A percentile compares a stretch with the other conserved stretches of the same genome.
Conservation (phyloP, 306 rosid species). For the Parietaria judaica region DNA sequence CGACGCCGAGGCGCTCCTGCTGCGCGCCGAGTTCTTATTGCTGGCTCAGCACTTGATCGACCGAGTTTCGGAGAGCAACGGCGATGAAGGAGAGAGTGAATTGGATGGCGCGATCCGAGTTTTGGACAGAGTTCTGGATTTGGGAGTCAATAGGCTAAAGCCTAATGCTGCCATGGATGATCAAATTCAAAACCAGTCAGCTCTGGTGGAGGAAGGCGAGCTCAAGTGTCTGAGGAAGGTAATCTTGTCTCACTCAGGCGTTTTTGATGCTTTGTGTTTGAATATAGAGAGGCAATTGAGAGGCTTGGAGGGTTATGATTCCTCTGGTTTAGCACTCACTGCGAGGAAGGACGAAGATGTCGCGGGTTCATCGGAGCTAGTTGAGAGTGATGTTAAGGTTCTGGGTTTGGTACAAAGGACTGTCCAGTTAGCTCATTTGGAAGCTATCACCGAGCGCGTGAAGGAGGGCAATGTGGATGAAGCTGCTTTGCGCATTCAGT, state of each 20-base stretch:
- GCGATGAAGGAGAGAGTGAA: conserved; percentile 29
- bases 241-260: conserved; percentile 47
- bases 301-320: conserved; percentile 41
- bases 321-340: conserved; percentile 40
- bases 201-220: conserved; percentile 46
- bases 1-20: conserved; percentile 58
- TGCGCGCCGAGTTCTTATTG: conserved; percentile 71
- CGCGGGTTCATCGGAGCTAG: conserved; percentile 7
- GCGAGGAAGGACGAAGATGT: conserved; percentile 28
- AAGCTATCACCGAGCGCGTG: conserved; percentile 50
- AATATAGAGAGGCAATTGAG: conserved; percentile 58
- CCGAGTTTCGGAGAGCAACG: conserved; percentile 33
- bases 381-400: conserved; percentile 49
- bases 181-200: conserved; percentile 17
- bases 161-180: conserved; percentile 18
- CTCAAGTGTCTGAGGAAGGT: conserved; percentile 47
- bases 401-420: conserved; percentile 50
- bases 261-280: conserved; percentile 65
- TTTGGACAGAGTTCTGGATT: conserved; percentile 52
- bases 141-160: conserved; percentile 66
- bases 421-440: conserved; percentile 67
- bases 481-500: conserved; percentile 56
- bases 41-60: conserved; percentile 72
- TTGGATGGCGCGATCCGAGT: conserved; percentile 36
- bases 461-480: conserved; percentile 43